Percentiles rank a stretch among this genome's conserved stretches.
Conservation (phyloP, 495 filamentous ascomycete genomes). For the Trichoderma reesei region DNA sequence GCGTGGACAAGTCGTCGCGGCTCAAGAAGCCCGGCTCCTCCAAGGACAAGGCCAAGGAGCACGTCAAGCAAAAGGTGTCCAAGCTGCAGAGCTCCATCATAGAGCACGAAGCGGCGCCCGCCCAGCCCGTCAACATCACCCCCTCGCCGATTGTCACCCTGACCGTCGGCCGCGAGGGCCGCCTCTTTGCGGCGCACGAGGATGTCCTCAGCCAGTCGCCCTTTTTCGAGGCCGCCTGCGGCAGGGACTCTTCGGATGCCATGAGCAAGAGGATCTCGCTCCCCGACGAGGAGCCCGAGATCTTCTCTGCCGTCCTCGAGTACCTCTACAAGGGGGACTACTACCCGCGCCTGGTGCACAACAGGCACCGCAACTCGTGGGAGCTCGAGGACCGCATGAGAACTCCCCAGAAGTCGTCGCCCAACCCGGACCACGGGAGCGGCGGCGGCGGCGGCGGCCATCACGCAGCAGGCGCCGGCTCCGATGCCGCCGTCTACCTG, state of each 20-base stretch:
- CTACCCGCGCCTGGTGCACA: conserved; percentile 65
- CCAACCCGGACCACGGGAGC: conserved; percentile 34
- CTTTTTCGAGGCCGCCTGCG: conserved; percentile 59
- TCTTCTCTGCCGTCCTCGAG: conserved; percentile 84
- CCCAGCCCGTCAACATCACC: conserved; percentile 25
- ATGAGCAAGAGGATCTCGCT: conserved; percentile 62
- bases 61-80: conserved; percentile 47
- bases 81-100: conserved; percentile 54
- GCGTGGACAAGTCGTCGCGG: conserved; percentile 70
- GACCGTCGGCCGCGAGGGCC: conserved; percentile 67
- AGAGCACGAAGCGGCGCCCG: conserved; percentile 27
- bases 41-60: conserved; percentile 64
- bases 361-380: conserved; percentile 57
- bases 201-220: conserved; percentile 73
- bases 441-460: too few relatives aligned
- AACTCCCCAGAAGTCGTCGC: conserved; percentile 19
- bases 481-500: conserved; percentile 62
- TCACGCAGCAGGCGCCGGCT: conserved; percentile 28
- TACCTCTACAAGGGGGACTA: conserved; percentile 95
- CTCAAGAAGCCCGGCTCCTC: conserved; percentile 53
- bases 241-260: conserved; percentile 51
- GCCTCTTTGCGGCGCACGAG: conserved; percentile 87
- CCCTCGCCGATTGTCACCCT: conserved; percentile 76
- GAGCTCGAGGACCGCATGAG: conserved; percentile 54
- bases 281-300: conserved; percentile 76